Evolutionary conservation across 495 filamentous ascomycete species (phyloP), one percentile per base, ranked within the genome.

Genomic region (Staphylotrichum longicolle): DNA sequence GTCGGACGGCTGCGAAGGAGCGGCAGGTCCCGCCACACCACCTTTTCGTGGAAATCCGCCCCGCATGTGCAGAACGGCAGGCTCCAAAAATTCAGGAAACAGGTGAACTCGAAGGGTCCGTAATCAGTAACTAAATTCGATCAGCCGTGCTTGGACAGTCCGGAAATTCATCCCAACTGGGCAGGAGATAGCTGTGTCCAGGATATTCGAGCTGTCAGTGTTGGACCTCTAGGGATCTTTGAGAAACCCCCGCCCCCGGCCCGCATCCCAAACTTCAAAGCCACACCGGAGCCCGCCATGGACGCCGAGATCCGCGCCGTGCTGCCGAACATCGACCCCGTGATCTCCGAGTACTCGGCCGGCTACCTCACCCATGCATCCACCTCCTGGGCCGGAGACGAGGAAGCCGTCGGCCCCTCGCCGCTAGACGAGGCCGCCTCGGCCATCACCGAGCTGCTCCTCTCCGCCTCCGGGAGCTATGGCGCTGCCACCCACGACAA

Each of bases 311-410:
- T 98, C 69, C 87, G 88, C 72, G 80, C 89, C 37, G 86, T 89
- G 66, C 86, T 98, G 60, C 93, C 94, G 52, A 87, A 88, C 63
- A 87, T 96, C 60, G 94, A 98, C 75, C 90, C 87, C 48, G 84
- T 96, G 59, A 79, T 98, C 55, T 91, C 91, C 42, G 90, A 95
- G 72, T 98, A 98, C 71, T 92, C 93, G 27, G 88, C 91, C 63
- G 95, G 94, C 42, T 98, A 97, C 71, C 80, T 99, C 63, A 91
- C 85, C 69, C 93, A 98, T 80, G 94, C 93, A 60, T 90, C 93
- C 37, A 91, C 88, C 61, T 82, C 86, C 50, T 94, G 89, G 77
- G 81, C 86, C 59, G 85, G 86, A 48, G 92, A 97, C 57, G 81
- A 85, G 48, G 90, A 92, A 56, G 74, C 83, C 30, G 80, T 80